Percentiles rank a stretch among this genome's conserved stretches.
These are phyloP conservation scores for Tricholoma hemisulphureum DNA, from an alignment of 768 basidiomycete species.

Conservation along the genomic window DNA sequence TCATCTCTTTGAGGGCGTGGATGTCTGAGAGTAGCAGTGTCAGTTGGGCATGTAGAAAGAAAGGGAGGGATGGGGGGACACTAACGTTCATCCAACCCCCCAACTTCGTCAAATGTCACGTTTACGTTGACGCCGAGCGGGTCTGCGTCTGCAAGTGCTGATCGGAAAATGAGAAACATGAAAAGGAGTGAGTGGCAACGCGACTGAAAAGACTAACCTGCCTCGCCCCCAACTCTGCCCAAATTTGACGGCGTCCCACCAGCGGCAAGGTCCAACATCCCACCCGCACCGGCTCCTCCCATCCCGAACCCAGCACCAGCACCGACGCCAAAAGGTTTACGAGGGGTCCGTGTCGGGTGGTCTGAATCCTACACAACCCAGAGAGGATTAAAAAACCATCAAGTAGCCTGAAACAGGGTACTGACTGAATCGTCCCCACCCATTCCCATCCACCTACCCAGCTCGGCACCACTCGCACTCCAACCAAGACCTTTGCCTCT, in stretches of 20 bases:
- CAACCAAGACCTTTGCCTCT: slow-evolving; percentile 59
- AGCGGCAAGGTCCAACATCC: slow-evolving; percentile 66
- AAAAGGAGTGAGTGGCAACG: slow-evolving; percentile 10
- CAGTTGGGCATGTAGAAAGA: neutral
- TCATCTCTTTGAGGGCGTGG: slow-evolving; percentile 98
- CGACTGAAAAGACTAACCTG: slow-evolving; percentile 38
- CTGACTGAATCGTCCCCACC: slow-evolving; percentile 67
- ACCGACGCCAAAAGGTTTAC: slow-evolving; percentile 54
- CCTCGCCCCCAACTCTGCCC: slow-evolving; percentile 79
- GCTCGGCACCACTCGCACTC: slow-evolving; percentile 77
- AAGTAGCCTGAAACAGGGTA: slow-evolving; percentile 4
- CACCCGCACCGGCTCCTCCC: slow-evolving; percentile 44
- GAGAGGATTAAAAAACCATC: neutral
- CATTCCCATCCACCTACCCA: slow-evolving; percentile 77
- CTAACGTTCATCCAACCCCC: slow-evolving; percentile 91
- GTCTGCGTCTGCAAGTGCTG: slow-evolving; percentile 93
- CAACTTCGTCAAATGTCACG: slow-evolving; percentile 95
- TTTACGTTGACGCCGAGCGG: slow-evolving; percentile 91
- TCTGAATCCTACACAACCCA: slow-evolving; percentile 63
- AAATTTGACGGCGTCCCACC: slow-evolving; percentile 83
- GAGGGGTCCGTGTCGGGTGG: slow-evolving; percentile 59
- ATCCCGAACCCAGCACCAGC: slow-evolving; percentile 51
- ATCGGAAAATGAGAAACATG: slow-evolving; percentile 4
- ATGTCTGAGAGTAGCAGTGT: slow-evolving; percentile 58
- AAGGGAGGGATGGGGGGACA: slow-evolving; percentile 31